These are phyloP conservation scores for Phytopythium sindhum DNA, from an alignment of 352 stramenopile species.

Conservation along the genomic window DNA sequence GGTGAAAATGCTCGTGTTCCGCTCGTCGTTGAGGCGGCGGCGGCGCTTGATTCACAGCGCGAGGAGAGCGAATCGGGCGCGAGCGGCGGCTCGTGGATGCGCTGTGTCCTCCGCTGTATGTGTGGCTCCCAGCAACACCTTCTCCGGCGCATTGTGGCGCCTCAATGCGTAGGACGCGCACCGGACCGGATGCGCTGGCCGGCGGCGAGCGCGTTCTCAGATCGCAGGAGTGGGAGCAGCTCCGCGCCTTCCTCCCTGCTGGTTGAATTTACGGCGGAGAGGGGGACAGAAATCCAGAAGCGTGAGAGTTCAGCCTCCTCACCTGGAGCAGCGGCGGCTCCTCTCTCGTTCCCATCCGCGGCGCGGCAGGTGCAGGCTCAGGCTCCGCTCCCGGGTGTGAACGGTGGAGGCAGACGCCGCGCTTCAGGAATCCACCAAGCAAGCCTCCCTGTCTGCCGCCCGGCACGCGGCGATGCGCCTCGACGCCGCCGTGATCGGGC, in stretches of 20 bases:
- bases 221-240: constrained; percentile 1
- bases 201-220: constrained; percentile 1
- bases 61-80: not conserved
- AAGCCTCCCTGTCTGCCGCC: constrained; percentile 4
- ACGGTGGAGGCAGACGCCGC: not conserved
- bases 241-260: not conserved
- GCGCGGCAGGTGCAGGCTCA: no score
- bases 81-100: not conserved
- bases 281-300: constrained; percentile 33
- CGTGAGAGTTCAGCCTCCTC: not conserved
- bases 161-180: not conserved
- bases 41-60: constrained; percentile 5
- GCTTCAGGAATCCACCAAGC: constrained; percentile 3
- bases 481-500: not conserved
- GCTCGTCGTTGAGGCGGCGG: constrained; percentile 1
- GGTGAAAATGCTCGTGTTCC: no score
- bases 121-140: no score
- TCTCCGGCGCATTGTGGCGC: no score
- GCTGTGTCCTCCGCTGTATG: not conserved
- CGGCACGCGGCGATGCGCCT: no score
- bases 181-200: not conserved
- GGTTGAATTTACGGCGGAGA: constrained; percentile 14
- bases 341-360: not conserved
- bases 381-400: not conserved
- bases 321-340: not conserved